Evolutionary conservation across 2,329 filamentous ascomycete species (phyloP).

Genomic region (Fusarium hainanense): DNA sequence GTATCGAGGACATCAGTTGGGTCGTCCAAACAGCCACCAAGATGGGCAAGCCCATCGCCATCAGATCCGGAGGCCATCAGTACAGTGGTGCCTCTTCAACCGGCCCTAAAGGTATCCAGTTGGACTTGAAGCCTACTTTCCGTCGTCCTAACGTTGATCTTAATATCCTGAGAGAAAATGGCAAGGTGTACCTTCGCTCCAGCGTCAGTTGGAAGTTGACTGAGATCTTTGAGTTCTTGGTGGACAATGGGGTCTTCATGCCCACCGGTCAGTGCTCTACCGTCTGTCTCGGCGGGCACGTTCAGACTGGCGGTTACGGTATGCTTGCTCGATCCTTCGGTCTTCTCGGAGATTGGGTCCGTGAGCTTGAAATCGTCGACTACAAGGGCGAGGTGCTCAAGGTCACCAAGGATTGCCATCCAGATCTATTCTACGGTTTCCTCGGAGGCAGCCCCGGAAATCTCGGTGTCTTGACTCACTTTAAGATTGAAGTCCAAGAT

Average conservation of each 20-base stretch:
- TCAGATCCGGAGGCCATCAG: background rate
- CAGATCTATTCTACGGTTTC: background rate
- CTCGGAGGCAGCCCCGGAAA: background rate
- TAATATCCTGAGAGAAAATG: background rate
- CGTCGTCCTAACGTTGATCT: background rate
- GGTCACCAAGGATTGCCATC: fast-evolving
- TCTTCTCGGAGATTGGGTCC: background rate
- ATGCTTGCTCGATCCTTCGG: background rate
- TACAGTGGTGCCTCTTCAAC: background rate
- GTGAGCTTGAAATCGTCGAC: background rate
- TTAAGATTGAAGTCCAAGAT: background rate
- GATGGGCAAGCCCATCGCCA: background rate
- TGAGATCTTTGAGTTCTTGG: background rate
- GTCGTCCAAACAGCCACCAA: background rate
- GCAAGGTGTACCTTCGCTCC: background rate
- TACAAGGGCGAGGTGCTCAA: fast-evolving
- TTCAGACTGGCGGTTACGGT: background rate
- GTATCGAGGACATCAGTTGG: too few species aligned
- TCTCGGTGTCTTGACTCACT: background rate
- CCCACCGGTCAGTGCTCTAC: background rate
- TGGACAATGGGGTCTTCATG: background rate
- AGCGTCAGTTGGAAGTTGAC: background rate
- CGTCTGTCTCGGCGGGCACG: background rate
- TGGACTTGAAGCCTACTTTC: background rate
- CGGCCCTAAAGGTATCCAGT: background rate